Conservation (phyloP, 305 asterid species). For the Rubia tinctorum region DNA sequence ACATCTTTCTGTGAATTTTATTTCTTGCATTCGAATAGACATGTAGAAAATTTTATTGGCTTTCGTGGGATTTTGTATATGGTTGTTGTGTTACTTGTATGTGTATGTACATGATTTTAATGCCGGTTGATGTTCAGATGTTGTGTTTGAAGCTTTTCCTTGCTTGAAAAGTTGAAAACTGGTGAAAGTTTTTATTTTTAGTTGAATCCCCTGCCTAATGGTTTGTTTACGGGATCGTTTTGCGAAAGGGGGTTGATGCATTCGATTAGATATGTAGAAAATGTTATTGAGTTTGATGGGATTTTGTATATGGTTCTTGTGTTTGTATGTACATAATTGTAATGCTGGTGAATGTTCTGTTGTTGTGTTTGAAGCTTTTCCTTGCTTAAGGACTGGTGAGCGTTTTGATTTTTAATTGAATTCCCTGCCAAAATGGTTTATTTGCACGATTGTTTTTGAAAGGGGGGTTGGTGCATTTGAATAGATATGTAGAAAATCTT, state of each 20-base stretch:
- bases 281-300: not conserved
- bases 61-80: not conserved
- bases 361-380: not conserved
- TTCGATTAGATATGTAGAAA: not conserved
- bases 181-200: not conserved
- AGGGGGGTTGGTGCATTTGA: too few relatives aligned
- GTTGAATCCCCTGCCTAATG: not conserved
- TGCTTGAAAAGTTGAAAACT: slow-evolving; percentile 1
- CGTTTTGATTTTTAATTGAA: too few relatives aligned
- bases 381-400: not conserved
- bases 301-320: not conserved
- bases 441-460: too few relatives aligned
- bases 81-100: not conserved
- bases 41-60: not conserved
- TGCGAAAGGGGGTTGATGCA: not conserved
- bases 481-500: not conserved
- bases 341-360: not conserved
- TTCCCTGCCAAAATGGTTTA: too few relatives aligned
- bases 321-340: too few relatives aligned
- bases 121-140: not conserved
- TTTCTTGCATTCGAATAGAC: not conserved
- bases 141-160: not conserved
- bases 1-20: not conserved
- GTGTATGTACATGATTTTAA: too few relatives aligned
- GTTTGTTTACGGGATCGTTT: not conserved